Evolutionary conservation across 176 grass and related monocot genomes (phyloP).

Genomic region (Lolium perenne): DNA sequence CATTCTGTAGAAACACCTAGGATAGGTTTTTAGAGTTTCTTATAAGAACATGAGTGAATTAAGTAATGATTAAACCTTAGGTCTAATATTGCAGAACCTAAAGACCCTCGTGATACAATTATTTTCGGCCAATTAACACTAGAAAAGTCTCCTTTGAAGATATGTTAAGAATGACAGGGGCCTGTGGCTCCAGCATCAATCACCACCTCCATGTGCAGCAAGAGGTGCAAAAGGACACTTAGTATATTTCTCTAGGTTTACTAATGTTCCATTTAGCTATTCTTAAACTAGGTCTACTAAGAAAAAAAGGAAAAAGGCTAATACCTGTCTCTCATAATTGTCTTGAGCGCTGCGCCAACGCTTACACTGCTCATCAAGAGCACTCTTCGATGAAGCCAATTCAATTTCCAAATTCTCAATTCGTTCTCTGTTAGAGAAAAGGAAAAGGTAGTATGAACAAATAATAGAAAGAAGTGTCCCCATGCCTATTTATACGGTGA

Average conservation of each 20-base stretch:
- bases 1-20: not conserved
- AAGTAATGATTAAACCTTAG: not conserved
- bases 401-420: conserved; percentile 66
- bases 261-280: conserved; percentile 20
- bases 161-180: not conserved
- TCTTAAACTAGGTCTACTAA: not conserved
- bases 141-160: not conserved
- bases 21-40: not conserved
- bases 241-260: conserved; percentile 8
- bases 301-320: not conserved
- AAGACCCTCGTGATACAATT: not conserved
- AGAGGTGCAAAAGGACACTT: not conserved
- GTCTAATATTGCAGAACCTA: conserved; percentile 6
- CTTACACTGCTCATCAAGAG: conserved; percentile 75
- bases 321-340: conserved; percentile 97
- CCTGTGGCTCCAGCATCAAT: not conserved
- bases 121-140: not conserved
- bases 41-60: not conserved
- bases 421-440: conserved; percentile 52
- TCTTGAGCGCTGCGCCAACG: conserved; percentile 85
- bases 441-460: conserved; percentile 25
- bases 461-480: not conserved
- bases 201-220: not conserved
- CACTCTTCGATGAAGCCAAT: conserved; percentile 75
- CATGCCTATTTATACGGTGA: not conserved